Conservation (phyloP, 345 rosid species). For the Camelina laxa region DNA sequence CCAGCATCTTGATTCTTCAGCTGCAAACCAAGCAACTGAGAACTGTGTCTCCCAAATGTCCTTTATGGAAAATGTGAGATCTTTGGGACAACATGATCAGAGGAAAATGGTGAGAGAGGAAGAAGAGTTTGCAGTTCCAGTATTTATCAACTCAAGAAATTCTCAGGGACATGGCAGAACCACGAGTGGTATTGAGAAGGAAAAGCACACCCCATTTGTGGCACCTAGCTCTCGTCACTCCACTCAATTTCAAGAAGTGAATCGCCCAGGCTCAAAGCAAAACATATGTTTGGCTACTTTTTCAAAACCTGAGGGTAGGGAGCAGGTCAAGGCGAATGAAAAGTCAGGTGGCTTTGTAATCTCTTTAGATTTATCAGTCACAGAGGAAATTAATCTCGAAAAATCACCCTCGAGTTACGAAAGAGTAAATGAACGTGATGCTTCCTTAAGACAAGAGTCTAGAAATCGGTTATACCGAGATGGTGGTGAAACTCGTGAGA, state of each 20-base stretch:
- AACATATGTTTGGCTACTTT: conserved; percentile 13
- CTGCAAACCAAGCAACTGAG: conserved; percentile 45
- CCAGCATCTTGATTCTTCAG: conserved; percentile 49
- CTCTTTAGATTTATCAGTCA: conserved; percentile 33
- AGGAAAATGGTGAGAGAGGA: conserved; percentile 57
- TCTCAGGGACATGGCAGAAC: conserved; percentile 39
- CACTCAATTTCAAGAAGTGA: conserved; percentile 4
- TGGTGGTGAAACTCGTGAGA: conserved; percentile 24
- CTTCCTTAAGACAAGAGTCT: conserved; percentile 46
- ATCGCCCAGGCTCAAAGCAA: not conserved
- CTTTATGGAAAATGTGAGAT: conserved; percentile 46
- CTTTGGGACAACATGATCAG: conserved; percentile 46
- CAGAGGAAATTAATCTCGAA: conserved; percentile 38
- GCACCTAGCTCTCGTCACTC: conserved; percentile 4
- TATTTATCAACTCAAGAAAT: conserved; percentile 52
- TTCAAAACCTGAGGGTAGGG: conserved; percentile 26
- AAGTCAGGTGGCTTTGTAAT: conserved; percentile 39
- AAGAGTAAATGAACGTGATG: conserved; percentile 43
- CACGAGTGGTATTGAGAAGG: conserved; percentile 44
- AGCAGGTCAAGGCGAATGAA: conserved; percentile 41
- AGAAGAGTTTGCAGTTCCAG: conserved; percentile 81
- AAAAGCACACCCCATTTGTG: conserved; percentile 34
- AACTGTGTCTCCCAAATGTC: conserved; percentile 42
- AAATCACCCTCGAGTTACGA: conserved; percentile 37
- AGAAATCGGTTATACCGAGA: conserved; percentile 38